Evolutionary conservation across 2,329 filamentous ascomycete species (phyloP).

Genomic region (Aureobasidium sp.): DNA sequence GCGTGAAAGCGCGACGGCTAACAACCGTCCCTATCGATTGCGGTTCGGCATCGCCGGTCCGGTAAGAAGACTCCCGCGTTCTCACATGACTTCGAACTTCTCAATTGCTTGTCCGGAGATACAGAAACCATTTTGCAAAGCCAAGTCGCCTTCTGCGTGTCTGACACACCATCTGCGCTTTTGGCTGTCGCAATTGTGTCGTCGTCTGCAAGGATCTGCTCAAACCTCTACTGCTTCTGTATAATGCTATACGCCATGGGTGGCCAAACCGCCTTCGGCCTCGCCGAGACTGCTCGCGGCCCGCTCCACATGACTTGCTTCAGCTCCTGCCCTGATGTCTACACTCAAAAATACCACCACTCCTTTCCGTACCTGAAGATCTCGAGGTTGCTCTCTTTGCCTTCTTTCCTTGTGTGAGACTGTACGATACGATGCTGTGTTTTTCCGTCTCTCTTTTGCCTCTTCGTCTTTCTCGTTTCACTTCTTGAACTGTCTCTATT

Average conservation of each 20-base stretch:
- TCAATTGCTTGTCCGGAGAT: not conserved
- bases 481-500: not conserved
- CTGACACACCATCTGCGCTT: not conserved
- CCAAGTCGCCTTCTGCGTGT: not conserved
- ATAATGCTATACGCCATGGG: not conserved
- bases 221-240: not conserved
- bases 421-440: conserved; percentile 1
- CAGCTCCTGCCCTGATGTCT: not conserved
- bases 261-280: conserved; percentile 8
- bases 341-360: conserved; percentile 4
- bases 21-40: conserved; percentile 5
- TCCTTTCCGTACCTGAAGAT: conserved; percentile 2
- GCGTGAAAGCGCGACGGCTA: not conserved
- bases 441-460: not conserved
- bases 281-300: not conserved
- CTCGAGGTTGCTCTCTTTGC: not conserved
- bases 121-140: not conserved
- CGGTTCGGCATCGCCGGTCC: not conserved
- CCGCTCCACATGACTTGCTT: conserved; percentile 11
- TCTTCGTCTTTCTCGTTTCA: not conserved
- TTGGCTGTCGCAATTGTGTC: not conserved
- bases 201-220: not conserved
- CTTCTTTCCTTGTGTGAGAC: not conserved
- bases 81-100: not conserved
- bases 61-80: not conserved